Evolutionary conservation across 345 rosid genomes (phyloP).

Genomic region (Arabidopsis arenosa): DNA sequence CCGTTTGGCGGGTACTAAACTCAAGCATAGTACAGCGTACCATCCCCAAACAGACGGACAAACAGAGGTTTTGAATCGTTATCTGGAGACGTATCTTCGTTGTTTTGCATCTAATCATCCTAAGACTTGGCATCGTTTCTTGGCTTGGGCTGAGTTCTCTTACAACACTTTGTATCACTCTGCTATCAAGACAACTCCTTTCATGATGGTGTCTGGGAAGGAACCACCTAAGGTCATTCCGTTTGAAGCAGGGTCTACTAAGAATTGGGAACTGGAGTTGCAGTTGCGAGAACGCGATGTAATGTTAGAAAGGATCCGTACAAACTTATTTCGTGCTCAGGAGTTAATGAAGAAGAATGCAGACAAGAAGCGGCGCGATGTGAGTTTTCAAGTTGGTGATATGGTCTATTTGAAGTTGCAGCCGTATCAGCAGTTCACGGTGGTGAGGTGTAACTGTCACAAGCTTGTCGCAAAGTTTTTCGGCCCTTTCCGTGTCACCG

Average conservation of each 20-base stretch:
- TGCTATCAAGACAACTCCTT: accelerated
- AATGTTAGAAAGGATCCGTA: background rate
- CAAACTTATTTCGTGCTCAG: too few relatives aligned
- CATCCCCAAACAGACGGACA: background rate
- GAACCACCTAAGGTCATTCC: background rate
- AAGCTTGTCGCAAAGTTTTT: too few relatives aligned
- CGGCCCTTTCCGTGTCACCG: too few relatives aligned
- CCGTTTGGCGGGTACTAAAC: accelerated
- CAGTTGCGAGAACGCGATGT: accelerated
- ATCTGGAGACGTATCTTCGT: background rate
- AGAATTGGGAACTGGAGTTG: background rate
- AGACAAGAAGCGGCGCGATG: too few relatives aligned
- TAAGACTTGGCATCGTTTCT: accelerated
- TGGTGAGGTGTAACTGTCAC: too few relatives aligned
- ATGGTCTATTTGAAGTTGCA: too few relatives aligned
- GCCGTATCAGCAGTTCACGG: too few relatives aligned
- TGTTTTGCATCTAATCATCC: background rate
- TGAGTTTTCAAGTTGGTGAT: too few relatives aligned
- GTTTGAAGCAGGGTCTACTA: accelerated
- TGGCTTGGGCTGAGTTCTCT: background rate
- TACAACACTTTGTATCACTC: background rate
- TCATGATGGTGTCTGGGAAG: accelerated
- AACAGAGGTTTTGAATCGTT: background rate
- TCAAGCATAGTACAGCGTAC: background rate
- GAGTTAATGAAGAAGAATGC: too few relatives aligned